Conservation (phyloP, 352 stramenopile genomes). For the Phytophthora meadii region DNA sequence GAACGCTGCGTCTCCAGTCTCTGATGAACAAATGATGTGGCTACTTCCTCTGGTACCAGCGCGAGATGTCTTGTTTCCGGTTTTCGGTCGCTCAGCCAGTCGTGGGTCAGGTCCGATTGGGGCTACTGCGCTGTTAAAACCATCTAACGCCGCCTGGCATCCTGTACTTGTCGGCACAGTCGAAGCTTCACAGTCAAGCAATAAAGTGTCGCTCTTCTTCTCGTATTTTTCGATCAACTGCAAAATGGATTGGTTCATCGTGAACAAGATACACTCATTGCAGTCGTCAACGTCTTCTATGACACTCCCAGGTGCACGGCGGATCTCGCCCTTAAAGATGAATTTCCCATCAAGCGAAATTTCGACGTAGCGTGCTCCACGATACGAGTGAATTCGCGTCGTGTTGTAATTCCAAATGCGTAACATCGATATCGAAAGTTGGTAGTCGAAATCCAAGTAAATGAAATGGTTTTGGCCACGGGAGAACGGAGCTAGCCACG, state of each 20-base stretch:
- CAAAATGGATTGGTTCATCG: slow-evolving; percentile 74
- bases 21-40: slow-evolving; percentile 26
- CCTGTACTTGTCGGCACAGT: not conserved
- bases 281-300: slow-evolving; percentile 66
- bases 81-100: slow-evolving; percentile 58
- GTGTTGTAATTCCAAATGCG: slow-evolving; percentile 92
- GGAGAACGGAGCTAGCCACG: slow-evolving; percentile 89
- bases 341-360: slow-evolving; percentile 62
- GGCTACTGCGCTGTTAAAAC: not conserved
- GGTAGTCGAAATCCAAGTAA: slow-evolving; percentile 81
- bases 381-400: slow-evolving; percentile 80
- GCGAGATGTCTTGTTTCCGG: slow-evolving; percentile 50
- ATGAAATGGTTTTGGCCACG: slow-evolving; percentile 79
- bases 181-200: not conserved
- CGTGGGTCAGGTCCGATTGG: slow-evolving; percentile 19
- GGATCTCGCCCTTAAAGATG: slow-evolving; percentile 88
- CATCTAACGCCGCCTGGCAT: not conserved
- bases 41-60: slow-evolving; percentile 30
- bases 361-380: slow-evolving; percentile 68
- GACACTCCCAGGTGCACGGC: slow-evolving; percentile 67
- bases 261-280: slow-evolving; percentile 88
- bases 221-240: slow-evolving; percentile 87
- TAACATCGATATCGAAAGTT: slow-evolving; percentile 80
- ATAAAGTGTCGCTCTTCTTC: slow-evolving; percentile 37
- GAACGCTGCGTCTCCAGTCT: slow-evolving; percentile 9